These are phyloP conservation scores for Sporobolomyces roseus DNA, from an alignment of 768 basidiomycete species.

Conservation along the genomic window DNA sequence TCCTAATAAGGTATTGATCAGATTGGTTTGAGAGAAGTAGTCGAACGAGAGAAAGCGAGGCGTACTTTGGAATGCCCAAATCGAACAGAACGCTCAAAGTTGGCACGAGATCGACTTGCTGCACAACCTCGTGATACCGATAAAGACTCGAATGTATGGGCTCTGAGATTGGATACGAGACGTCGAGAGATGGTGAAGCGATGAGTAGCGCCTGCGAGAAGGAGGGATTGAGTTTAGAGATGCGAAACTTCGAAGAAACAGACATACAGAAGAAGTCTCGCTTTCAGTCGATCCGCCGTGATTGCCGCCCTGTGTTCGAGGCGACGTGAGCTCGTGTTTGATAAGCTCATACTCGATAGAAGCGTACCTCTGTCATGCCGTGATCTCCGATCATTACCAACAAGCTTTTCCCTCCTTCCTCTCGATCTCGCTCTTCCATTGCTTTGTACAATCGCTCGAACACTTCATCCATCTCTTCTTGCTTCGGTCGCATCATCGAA, in stretches of 20 bases:
- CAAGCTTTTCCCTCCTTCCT: constrained; percentile 60
- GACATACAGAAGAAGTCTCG: constrained; percentile 73
- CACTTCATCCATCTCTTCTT: constrained; percentile 80
- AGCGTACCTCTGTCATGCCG: constrained; percentile 70
- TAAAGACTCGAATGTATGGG: not conserved
- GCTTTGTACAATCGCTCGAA: constrained; percentile 64
- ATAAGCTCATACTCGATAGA: not conserved
- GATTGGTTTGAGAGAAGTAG: not conserved
- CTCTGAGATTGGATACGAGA: no score
- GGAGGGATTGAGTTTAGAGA: constrained; percentile 50
- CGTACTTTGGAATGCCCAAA: constrained; percentile 66
- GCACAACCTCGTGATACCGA: constrained; percentile 56
- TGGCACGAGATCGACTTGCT: constrained; percentile 90
- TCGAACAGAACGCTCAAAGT: constrained; percentile 83
- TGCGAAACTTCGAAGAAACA: constrained; percentile 44
- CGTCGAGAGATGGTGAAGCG: not conserved
- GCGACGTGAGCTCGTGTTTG: no score
- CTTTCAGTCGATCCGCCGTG: constrained; percentile 83
- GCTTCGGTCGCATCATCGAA: constrained; percentile 74
- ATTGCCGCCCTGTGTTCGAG: constrained; percentile 66
- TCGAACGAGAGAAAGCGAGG: no score
- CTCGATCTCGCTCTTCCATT: constrained; percentile 53
- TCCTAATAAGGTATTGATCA: constrained; percentile 1
- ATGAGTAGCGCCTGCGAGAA: constrained; percentile 20
- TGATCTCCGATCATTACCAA: constrained; percentile 89